Percentiles rank a stretch among this genome's conserved stretches.
These are phyloP conservation scores for Cyclaneusma minus DNA, from an alignment of 2,329 filamentous ascomycete genomes.

Conservation along the genomic window DNA sequence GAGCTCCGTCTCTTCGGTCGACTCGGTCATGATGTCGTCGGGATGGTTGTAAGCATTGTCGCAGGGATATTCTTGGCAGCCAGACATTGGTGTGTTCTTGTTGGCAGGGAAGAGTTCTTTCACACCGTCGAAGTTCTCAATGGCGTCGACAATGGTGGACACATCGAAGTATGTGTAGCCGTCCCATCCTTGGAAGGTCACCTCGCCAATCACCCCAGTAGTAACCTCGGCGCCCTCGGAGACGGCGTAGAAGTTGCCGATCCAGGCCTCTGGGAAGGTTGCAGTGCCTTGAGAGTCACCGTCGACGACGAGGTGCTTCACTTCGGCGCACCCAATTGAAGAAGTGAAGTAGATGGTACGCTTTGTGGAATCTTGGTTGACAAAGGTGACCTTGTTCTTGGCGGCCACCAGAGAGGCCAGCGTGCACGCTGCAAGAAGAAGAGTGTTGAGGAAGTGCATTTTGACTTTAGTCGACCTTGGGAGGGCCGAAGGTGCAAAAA, in stretches of 20 bases:
- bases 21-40: conserved; percentile 40
- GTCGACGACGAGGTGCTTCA: conserved; percentile 9
- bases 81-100: conserved; percentile 25
- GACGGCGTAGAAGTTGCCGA: conserved; percentile 29
- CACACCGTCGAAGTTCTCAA: conserved; percentile 32
- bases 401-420: conserved; percentile 28
- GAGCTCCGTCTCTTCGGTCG: conserved; percentile 30
- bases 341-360: conserved; percentile 18
- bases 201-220: conserved; percentile 35
- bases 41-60: conserved; percentile 34
- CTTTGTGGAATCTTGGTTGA: conserved; percentile 35
- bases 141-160: conserved; percentile 37
- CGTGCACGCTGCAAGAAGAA: conserved; percentile 24
- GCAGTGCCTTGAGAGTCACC: conserved; percentile 14
- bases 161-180: conserved; percentile 40
- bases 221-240: conserved; percentile 25
- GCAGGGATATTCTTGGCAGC: conserved; percentile 36
- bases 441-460: conserved; percentile 33
- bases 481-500: too few species aligned
- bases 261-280: conserved; percentile 21
- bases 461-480: too few species aligned
- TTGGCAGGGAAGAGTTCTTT: conserved; percentile 35
- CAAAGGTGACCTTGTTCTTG: conserved; percentile 36
- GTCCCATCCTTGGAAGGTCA: conserved; percentile 32
- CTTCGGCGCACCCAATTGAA: conserved; percentile 7